These are phyloP conservation scores for Cinnamomum chago DNA, from an alignment of 164 flowering plant genomes.

Conservation along the genomic window DNA sequence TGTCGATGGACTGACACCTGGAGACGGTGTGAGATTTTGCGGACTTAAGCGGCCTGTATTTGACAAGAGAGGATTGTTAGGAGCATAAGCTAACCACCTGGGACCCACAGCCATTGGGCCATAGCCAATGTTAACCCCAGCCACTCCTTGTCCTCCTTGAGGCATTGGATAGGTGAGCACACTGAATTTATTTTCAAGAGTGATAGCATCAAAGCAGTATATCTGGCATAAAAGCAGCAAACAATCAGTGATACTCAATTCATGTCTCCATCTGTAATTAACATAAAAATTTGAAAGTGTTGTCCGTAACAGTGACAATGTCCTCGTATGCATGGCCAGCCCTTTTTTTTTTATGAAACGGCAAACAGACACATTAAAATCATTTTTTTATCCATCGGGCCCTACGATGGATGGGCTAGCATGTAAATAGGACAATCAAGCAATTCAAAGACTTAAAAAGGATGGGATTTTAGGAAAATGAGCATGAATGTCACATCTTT, in stretches of 20 bases:
- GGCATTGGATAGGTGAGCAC: slow-evolving; percentile 91
- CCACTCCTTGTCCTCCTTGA: slow-evolving; percentile 57
- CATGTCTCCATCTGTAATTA: too few species aligned
- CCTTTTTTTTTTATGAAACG: too few species aligned
- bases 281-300: too few species aligned
- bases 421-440: too few species aligned
- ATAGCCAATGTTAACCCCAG: slow-evolving; percentile 74
- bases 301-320: too few species aligned
- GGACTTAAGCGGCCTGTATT: slow-evolving; percentile 82
- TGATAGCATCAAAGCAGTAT: slow-evolving; percentile 89
- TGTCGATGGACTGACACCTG: slow-evolving; percentile 90
- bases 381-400: too few species aligned
- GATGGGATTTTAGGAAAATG: too few species aligned
- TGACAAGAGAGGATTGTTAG: slow-evolving; percentile 64
- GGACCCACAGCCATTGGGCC: slow-evolving; percentile 98
- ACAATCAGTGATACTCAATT: slow-evolving; percentile 11
- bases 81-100: slow-evolving; percentile 95
- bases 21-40: slow-evolving; percentile 72
- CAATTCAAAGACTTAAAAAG: too few species aligned
- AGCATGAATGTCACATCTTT: too few species aligned
- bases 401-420: too few species aligned
- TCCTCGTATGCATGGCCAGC: too few species aligned
- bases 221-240: slow-evolving; percentile 50
- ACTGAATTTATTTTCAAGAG: slow-evolving; percentile 84
- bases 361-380: too few species aligned